These are phyloP conservation scores for Erysimum cheiranthoides DNA, from an alignment of 345 rosid genomes.

Conservation along the genomic window DNA sequence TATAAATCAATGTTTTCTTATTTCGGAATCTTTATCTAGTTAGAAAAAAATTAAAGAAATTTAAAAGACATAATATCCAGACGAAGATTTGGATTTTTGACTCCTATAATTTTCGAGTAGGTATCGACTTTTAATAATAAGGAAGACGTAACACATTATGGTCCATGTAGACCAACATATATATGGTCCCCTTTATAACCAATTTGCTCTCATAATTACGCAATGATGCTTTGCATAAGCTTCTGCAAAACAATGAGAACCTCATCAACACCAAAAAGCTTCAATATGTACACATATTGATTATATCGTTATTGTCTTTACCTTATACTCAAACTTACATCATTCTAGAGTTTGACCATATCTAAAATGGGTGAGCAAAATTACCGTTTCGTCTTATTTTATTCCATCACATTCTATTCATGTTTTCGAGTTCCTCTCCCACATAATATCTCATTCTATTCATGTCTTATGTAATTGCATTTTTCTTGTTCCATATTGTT, in stretches of 20 bases:
- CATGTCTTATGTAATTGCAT: no score
- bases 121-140: constrained; percentile 16
- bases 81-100: neutral
- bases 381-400: neutral
- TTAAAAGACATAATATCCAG: neutral
- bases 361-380: neutral
- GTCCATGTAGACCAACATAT: constrained; percentile 11
- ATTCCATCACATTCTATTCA: no score
- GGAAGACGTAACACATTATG: constrained; percentile 15
- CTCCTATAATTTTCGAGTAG: neutral
- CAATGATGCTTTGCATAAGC: constrained; percentile 21
- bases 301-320: neutral
- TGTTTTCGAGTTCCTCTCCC: no score
- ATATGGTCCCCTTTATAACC: constrained; percentile 34
- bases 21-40: neutral
- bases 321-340: neutral
- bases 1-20: neutral
- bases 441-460: no score
- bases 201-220: neutral
- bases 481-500: no score
- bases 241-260: constrained; percentile 10
- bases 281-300: neutral
- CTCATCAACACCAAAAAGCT: neutral
- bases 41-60: neutral
- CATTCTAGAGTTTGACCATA: neutral